Percentiles rank a stretch among this genome's conserved stretches.
phyloP scores from a whole-genome alignment of 2,329 filamentous ascomycete species.

The Pyrenochaeta sp. region DNA sequence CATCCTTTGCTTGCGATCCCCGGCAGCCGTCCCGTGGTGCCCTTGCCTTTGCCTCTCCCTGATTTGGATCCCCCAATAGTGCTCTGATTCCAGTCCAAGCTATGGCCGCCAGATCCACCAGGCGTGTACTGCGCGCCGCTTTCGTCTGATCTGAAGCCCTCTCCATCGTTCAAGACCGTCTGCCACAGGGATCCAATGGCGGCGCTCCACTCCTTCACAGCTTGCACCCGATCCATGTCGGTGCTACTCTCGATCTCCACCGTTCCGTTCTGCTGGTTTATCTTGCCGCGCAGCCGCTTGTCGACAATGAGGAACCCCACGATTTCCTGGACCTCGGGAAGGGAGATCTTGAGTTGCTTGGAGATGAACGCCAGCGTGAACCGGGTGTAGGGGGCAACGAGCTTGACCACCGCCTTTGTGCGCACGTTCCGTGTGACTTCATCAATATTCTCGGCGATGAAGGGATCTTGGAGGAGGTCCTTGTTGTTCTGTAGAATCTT shows the following conservation, averaged over 20 bases:
- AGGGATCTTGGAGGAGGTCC: conserved; percentile 88
- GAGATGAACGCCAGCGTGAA: conserved; percentile 91
- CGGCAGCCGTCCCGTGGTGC: conserved; percentile 43
- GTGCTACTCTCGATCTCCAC: conserved; percentile 79
- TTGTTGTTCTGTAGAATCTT: conserved; percentile 84
- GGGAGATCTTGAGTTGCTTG: conserved; percentile 82
- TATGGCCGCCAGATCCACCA: conserved; percentile 34
- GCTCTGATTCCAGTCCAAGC: conserved; percentile 37
- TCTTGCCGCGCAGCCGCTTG: conserved; percentile 82
- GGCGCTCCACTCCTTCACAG: conserved; percentile 74
- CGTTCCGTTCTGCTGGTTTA: conserved; percentile 86
- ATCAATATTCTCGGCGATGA: conserved; percentile 99
- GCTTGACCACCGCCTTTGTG: conserved; percentile 90
- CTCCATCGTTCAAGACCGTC: conserved; percentile 78
- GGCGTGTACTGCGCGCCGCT: conserved; percentile 46
- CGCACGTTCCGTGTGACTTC: conserved; percentile 98
- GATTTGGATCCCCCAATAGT: conserved; percentile 34
- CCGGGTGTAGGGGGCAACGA: conserved; percentile 92
- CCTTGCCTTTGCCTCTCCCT: conserved; percentile 48
- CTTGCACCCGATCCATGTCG: conserved; percentile 76
- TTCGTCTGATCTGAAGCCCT: conserved; percentile 69
- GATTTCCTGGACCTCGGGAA: conserved; percentile 91
- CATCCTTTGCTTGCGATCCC: conserved; percentile 49
- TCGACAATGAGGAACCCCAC: conserved; percentile 94
- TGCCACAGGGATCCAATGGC: conserved; percentile 74